A percentile compares a stretch with the other conserved stretches of the same genome.
phyloP scores from a whole-genome alignment of 2,329 filamentous ascomycete genomes.

The Paracamarosporium sp. region DNA sequence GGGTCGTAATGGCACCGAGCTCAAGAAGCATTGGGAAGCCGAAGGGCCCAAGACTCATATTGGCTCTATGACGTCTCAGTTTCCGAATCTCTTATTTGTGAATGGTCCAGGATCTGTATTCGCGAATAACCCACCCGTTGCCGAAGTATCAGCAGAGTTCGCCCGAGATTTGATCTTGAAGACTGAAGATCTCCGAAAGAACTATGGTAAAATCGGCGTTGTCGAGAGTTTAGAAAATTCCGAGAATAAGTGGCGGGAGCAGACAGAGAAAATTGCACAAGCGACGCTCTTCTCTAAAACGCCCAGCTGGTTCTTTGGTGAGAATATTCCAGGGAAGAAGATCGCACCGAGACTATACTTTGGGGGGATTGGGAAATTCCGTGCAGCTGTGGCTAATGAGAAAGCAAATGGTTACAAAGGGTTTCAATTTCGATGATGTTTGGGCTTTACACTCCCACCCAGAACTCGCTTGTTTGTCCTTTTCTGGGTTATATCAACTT shows the following conservation, averaged over 20 bases:
- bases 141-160: not conserved
- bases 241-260: not conserved
- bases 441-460: no score
- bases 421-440: not conserved
- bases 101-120: not conserved
- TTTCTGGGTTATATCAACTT: no score
- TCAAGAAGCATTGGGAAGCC: constrained; percentile 1
- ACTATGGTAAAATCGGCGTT: not conserved
- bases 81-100: not conserved
- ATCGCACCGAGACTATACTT: not conserved
- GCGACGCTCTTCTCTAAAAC: not conserved
- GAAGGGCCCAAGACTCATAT: constrained; percentile 1
- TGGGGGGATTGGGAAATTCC: not conserved
- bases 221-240: not conserved
- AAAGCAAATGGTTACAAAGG: not conserved
- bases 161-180: not conserved
- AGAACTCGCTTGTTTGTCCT: no score
- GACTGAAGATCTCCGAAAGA: not conserved
- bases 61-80: not conserved
- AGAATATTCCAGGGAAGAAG: constrained; percentile 4
- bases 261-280: not conserved
- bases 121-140: not conserved
- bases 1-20: not conserved
- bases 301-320: not conserved
- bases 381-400: not conserved